Conservation (phyloP, 371 early-diverging fungal species). For the Mortierella sp. region DNA sequence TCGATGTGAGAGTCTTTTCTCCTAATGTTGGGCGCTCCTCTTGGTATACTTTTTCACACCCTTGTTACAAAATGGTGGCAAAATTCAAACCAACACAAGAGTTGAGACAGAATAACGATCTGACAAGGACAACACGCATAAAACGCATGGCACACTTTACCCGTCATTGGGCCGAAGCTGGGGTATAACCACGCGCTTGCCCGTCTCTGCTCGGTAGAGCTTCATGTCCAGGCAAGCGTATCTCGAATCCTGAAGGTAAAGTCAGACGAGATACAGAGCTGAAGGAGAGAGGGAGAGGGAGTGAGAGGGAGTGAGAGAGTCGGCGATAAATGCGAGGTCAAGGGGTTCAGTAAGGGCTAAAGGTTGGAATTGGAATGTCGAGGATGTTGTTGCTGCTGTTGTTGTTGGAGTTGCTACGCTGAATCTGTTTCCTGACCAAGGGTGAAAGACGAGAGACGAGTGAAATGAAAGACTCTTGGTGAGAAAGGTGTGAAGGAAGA, state of each 20-base stretch:
- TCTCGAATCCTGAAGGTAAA: neutral
- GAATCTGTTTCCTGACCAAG: neutral
- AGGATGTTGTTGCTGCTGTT: neutral
- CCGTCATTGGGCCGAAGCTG: slow-evolving; percentile 60
- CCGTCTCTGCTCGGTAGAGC: slow-evolving; percentile 77
- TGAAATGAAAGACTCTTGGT: neutral
- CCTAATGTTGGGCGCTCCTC: no score
- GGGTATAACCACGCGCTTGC: slow-evolving; percentile 63
- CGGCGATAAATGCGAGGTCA: slow-evolving; percentile 4
- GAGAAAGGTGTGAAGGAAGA: neutral
- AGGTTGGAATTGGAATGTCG: neutral
- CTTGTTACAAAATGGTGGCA: slow-evolving; percentile 25
- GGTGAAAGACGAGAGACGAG: neutral
- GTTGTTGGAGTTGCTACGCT: neutral
- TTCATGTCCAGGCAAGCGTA: slow-evolving; percentile 66
- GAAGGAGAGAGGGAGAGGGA: neutral
- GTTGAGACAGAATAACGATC: neutral
- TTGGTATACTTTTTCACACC: neutral
- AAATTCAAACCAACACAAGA: slow-evolving; percentile 12
- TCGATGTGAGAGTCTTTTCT: no score
- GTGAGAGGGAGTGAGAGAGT: neutral
- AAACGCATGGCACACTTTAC: slow-evolving; percentile 25
- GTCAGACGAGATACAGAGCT: slow-evolving; percentile 9
- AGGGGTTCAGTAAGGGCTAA: neutral
- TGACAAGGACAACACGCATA: neutral